Evolutionary conservation across 1,284 basidiomycete genomes (phyloP).

Genomic region (Microbotryum silenes-acaulis): DNA sequence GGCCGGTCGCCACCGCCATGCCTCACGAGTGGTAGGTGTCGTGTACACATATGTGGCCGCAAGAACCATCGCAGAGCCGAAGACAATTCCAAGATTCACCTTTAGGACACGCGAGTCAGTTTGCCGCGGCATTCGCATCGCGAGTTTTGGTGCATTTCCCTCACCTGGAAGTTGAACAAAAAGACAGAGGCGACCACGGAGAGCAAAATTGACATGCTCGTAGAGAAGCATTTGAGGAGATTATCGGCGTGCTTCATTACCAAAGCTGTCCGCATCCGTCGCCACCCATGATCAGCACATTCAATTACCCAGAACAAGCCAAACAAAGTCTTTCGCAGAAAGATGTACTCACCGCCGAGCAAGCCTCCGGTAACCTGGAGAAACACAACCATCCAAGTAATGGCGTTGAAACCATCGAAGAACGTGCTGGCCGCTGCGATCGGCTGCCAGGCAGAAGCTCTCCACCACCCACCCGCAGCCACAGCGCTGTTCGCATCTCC

Average conservation of each 20-base stretch:
- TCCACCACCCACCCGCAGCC: slow-evolving; percentile 3
- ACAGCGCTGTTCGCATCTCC: neutral
- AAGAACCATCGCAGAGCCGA: slow-evolving; percentile 19
- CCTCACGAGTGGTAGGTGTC: neutral
- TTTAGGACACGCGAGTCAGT: neutral
- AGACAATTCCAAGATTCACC: slow-evolving; percentile 9
- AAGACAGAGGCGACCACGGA: slow-evolving; percentile 33
- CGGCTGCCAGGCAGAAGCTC: neutral
- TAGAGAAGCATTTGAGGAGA: slow-evolving; percentile 41
- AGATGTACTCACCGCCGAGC: slow-evolving; percentile 36
- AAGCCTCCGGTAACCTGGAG: slow-evolving; percentile 41
- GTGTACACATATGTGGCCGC: slow-evolving; percentile 20
- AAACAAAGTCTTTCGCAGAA: neutral
- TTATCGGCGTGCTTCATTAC: slow-evolving; percentile 41
- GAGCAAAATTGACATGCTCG: slow-evolving; percentile 40
- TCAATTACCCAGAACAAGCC: neutral
- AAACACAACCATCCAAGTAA: slow-evolving; percentile 39
- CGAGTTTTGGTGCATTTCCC: neutral
- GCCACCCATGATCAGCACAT: neutral
- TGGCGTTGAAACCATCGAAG: slow-evolving; percentile 36
- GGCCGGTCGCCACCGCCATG: too few species aligned
- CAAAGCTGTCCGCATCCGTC: slow-evolving; percentile 11
- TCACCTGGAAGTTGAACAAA: slow-evolving; percentile 24
- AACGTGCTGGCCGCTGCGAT: slow-evolving; percentile 12
- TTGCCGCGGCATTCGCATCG: neutral